phyloP scores from a whole-genome alignment of 106 monocot species.

The Hemerocallis citrina region DNA sequence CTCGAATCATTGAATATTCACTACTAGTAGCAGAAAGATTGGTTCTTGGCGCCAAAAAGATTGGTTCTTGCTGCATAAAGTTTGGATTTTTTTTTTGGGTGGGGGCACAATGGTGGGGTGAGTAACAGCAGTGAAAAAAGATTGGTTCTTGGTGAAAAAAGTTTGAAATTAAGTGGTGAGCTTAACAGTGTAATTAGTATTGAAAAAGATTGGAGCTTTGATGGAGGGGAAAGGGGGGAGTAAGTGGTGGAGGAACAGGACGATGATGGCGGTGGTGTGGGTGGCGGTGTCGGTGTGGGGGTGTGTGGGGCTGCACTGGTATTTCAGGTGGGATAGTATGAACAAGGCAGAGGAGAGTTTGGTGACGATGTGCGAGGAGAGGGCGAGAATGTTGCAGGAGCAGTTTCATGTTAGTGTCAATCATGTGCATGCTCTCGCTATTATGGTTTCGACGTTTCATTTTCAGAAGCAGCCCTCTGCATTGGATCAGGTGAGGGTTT shows the following conservation, averaged over 20 bases:
- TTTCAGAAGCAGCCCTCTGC: constrained; percentile 70
- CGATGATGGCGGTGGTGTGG: constrained; percentile 19
- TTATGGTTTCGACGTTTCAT: constrained; percentile 83
- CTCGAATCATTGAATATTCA: too few species aligned
- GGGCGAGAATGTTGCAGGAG: constrained; percentile 91
- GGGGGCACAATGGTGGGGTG: too few species aligned
- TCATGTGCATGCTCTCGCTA: constrained; percentile 89
- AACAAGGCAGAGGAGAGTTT: constrained; percentile 47
- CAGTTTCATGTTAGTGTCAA: constrained; percentile 90
- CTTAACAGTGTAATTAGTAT: too few species aligned
- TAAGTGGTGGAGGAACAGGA: constrained; percentile 29
- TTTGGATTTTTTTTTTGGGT: too few species aligned
- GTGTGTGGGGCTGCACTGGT: constrained; percentile 33
- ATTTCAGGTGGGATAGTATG: constrained; percentile 27
- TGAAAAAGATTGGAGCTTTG: too few species aligned
- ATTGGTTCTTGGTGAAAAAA: too few species aligned
- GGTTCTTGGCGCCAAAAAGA: too few species aligned
- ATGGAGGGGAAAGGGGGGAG: constrained; percentile 1
- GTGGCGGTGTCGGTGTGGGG: constrained; percentile 16
- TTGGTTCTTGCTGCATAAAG: too few species aligned
- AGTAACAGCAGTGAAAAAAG: too few species aligned
- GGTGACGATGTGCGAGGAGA: constrained; percentile 86
- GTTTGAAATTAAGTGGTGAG: too few species aligned
- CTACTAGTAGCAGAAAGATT: too few species aligned
- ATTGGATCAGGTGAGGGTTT: constrained; percentile 66